Evolutionary conservation across 2,329 filamentous ascomycete genomes (phyloP), one percentile per base, ranked within the genome.

Genomic region (Annulohypoxylon truncatum): DNA sequence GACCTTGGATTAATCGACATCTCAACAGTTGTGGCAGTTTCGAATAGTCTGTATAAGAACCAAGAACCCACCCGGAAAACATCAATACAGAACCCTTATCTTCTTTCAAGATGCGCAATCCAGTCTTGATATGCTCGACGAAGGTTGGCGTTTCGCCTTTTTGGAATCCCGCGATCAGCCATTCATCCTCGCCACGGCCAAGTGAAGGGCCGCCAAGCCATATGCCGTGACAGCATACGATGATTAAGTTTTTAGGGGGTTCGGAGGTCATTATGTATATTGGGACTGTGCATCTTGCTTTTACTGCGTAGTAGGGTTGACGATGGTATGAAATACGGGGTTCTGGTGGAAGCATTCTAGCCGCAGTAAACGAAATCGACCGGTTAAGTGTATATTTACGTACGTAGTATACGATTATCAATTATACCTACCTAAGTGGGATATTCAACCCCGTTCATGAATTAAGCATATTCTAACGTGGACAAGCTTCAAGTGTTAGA

Each of bases 201-300:
- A 78, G 77, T 1, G 79, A 78, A 1, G 83, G 81, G 0, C 89
- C 88, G 24, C 89, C 89, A 12, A 83, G 79, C 84, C 91, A 96
- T 62, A 95, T 92, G 26, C 89, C 92, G 79, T 97, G 93, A 77
- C 93, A 94, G 81, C 93, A 96, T 53, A 96, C 90, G 50, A 96
- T 81, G 54, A 96, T 87, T 9, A 96, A 84, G 69, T 92, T 85
- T 4, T 78, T 78, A 26, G 81, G 79, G 0, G 56, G 62, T 12
- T 40, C 42, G 1, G 4, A n/a, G 2, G 22, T 15, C 60, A 59
- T 65, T 15, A 6, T 15, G 29, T 35, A 40, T 55, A 5, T n/a
- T 26, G 8, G 12, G 13, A 13, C 7, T 12, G 7, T 13, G n/a
- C n/a, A n/a, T 8, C 22, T 38, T 3, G 26, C 8, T 56, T 12